Evolutionary conservation across 129 eudicot species (phyloP).

Genomic region (Dittrichia graveolens): DNA sequence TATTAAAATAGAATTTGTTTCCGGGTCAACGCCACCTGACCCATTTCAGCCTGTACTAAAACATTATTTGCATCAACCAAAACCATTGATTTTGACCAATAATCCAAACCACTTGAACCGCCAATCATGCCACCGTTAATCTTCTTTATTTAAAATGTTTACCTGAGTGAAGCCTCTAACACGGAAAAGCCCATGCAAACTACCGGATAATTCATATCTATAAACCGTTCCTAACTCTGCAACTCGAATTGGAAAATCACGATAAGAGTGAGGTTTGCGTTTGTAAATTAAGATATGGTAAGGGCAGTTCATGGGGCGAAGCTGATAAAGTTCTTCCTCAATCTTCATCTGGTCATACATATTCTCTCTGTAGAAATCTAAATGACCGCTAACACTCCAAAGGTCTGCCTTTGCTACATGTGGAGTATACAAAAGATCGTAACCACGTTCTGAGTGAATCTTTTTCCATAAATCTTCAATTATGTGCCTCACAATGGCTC

Average conservation of each 20-base stretch:
- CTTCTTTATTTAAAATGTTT: neutral
- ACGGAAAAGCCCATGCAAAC: constrained; percentile 94
- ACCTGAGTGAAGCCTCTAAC: constrained; percentile 99
- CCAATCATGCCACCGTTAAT: neutral
- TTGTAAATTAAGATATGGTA: constrained; percentile 90
- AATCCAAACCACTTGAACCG: too few species aligned
- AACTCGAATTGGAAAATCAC: constrained; percentile 92
- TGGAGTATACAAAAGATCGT: constrained; percentile 90
- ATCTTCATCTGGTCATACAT: constrained; percentile 98
- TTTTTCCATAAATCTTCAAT: constrained; percentile 95
- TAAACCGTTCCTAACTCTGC: constrained; percentile 99
- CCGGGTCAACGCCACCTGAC: too few species aligned
- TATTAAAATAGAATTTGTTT: too few species aligned
- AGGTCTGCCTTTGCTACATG: constrained; percentile 98
- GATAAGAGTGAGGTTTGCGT: constrained; percentile 76
- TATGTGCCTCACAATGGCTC: constrained; percentile 88
- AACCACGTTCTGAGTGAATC: constrained; percentile 69
- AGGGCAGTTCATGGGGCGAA: constrained; percentile 99
- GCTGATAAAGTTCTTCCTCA: constrained; percentile 93
- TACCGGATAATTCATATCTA: constrained; percentile 91
- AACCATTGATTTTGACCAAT: too few species aligned
- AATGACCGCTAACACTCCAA: constrained; percentile 96
- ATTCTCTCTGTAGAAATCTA: constrained; percentile 90
- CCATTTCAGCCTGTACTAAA: too few species aligned
- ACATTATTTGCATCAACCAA: too few species aligned